phyloP scores from a whole-genome alignment of 495 filamentous ascomycete genomes.

The Podospora anserina region DNA sequence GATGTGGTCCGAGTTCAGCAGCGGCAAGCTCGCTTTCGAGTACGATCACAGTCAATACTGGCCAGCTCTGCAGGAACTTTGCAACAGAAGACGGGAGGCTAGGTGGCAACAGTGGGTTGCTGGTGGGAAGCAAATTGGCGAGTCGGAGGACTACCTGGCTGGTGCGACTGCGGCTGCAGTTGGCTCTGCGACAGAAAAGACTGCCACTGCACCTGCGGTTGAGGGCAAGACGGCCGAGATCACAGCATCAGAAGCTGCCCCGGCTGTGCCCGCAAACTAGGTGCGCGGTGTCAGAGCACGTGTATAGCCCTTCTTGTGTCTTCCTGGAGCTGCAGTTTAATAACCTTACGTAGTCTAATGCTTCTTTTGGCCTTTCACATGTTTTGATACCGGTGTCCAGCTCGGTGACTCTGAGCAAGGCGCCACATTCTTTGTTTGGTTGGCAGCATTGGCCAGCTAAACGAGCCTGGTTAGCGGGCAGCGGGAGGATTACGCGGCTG shows the following conservation, averaged over 20 bases:
- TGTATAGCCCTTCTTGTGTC: background rate
- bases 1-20: constrained; percentile 65
- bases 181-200: constrained; percentile 1
- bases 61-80: constrained; percentile 73
- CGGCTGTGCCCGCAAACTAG: background rate
- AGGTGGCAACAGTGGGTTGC: constrained; percentile 69
- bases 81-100: constrained; percentile 55
- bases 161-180: constrained; percentile 26
- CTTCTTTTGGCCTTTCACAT: background rate
- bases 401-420: background rate
- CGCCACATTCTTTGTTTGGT: background rate
- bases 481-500: background rate
- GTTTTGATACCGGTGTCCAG: background rate
- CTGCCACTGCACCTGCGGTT: background rate
- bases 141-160: constrained; percentile 73
- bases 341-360: background rate
- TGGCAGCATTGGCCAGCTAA: background rate
- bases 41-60: constrained; percentile 89
- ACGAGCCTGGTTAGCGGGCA: background rate
- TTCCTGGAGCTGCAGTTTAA: background rate
- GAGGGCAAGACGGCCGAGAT: constrained; percentile 15
- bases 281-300: background rate
- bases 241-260: constrained; percentile 2
- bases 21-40: constrained; percentile 69
- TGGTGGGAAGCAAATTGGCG: constrained; percentile 74